Evolutionary conservation across 2,329 filamentous ascomycete genomes (phyloP).

Genomic region (Dactylonectria estremocensis): DNA sequence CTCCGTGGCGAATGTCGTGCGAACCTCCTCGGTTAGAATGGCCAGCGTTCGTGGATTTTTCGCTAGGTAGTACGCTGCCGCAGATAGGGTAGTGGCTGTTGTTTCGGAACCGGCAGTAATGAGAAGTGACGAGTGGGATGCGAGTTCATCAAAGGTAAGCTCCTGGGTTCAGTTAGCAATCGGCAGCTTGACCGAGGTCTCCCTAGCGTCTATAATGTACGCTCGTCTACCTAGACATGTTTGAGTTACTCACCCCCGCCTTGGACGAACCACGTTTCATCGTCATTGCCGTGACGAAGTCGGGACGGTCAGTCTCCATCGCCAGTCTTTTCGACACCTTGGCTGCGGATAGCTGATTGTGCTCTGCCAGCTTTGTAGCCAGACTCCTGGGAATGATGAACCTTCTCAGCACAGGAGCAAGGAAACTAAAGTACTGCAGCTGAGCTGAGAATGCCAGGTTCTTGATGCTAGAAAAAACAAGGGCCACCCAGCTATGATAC

Average conservation of each 20-base stretch:
- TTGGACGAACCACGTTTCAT: conserved; percentile 1
- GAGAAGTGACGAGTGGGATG: conserved; percentile 28
- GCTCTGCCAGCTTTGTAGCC: conserved; percentile 19
- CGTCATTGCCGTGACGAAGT: conserved; percentile 40
- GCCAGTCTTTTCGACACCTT: conserved; percentile 36
- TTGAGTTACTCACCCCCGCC: conserved; percentile 5
- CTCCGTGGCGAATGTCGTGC: conserved; percentile 52
- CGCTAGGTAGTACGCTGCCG: conserved; percentile 48
- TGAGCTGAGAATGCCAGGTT: conserved; percentile 5
- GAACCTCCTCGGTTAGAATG: conserved; percentile 57
- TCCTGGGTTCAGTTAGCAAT: background rate
- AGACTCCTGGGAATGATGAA: conserved; percentile 11
- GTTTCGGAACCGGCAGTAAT: conserved; percentile 54
- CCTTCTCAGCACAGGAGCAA: conserved; percentile 2
- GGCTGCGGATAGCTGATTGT: conserved; percentile 7
- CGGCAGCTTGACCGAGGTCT: background rate
- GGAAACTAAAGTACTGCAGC: background rate
- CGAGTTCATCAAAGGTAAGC: conserved; percentile 13
- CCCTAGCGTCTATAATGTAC: background rate
- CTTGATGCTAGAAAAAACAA: conserved; percentile 35
- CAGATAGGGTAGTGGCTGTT: conserved; percentile 51
- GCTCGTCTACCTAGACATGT: background rate
- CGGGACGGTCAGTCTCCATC: conserved; percentile 31
- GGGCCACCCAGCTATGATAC: conserved; percentile 46
- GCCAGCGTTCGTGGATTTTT: conserved; percentile 37